Evolutionary conservation across 2,329 filamentous ascomycete genomes (phyloP), one percentile per base, ranked within the genome.

Genomic region (Sclerotinia glacialis): DNA sequence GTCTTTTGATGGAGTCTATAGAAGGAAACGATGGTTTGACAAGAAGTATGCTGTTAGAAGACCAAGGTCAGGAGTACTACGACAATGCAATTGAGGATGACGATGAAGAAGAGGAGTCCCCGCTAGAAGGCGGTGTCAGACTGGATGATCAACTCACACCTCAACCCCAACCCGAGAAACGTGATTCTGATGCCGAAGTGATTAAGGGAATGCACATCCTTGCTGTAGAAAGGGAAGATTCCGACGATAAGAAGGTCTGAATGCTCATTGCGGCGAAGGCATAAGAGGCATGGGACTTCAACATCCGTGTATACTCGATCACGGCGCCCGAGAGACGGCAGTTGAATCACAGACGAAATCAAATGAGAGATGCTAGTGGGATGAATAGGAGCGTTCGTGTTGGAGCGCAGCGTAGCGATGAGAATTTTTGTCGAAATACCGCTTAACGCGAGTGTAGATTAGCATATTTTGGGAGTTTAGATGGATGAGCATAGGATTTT

Each of bases 131-230:
- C 7, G 58, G 44, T 34, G 58, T 60, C n/a, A 49, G 42, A 37
- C 18, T 28, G 16, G 52, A 59, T 28, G n/a, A 59, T 28, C 53
- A 59, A 21, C 11, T 34, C 28, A 60, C 44, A 3, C 58, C 58
- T n/a, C 28, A 42, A 21, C 50, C 63, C 1, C 28, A 42, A 14
- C 50, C 64, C 1, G 72, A 74, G 1, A 75, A 79, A 7, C 77
- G 80, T 68, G 86, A 88, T 70, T 65, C 81, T 14, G 78, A 80
- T 64, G 86, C 84, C 2, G 85, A 88, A 75, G 71, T 86, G 37
- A 87, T 88, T 64, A 87, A 85, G 23, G 86, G 86, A 65, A 76
- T 88, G 77, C 81, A 82, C 77, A 79, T 84, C 68, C 75, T 88
- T 62, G 78, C 79, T 62, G 70, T 85, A 46, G 80, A 82, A 67